Conservation (phyloP, 441 rosid genomes). For the Aquilaria agallochum region DNA sequence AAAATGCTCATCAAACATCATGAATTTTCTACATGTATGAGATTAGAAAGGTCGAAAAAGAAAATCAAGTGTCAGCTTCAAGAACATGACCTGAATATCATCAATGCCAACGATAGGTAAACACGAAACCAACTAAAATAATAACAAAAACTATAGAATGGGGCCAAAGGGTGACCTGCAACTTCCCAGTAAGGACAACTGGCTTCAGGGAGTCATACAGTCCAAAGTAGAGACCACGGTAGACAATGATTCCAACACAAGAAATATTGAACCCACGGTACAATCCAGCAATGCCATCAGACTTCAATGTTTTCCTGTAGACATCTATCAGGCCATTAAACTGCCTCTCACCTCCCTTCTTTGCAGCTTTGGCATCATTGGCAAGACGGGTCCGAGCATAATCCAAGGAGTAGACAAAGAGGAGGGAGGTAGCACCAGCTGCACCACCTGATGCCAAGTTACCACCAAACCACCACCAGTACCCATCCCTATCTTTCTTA, state of each 20-base stretch:
- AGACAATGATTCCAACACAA: constrained; percentile 62
- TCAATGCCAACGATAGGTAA: background rate
- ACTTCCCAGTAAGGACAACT: constrained; percentile 37
- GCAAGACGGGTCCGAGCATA: constrained; percentile 63
- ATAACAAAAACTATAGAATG: background rate
- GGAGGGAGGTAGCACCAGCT: constrained; percentile 66
- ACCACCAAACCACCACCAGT: constrained; percentile 73
- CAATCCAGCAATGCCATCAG: constrained; percentile 61
- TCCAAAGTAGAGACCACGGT: constrained; percentile 67
- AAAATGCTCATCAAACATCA: no score
- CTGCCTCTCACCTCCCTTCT: constrained; percentile 66
- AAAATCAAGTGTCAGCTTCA: no score
- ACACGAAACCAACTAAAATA: background rate
- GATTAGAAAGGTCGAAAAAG: no score
- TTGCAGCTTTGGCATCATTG: constrained; percentile 64
- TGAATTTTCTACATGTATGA: no score
- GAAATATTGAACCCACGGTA: constrained; percentile 73
- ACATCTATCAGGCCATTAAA: constrained; percentile 61
- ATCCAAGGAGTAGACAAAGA: constrained; percentile 60
- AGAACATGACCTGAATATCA: no score
- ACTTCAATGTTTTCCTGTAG: constrained; percentile 47
- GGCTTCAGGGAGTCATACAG: constrained; percentile 65
- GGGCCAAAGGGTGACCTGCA: constrained; percentile 30
- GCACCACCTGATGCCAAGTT: constrained; percentile 69
- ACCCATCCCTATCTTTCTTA: constrained; percentile 61